Base-by-base conservation (phyloP, 805 yeast species). In the Pichia scutulata region DNA sequence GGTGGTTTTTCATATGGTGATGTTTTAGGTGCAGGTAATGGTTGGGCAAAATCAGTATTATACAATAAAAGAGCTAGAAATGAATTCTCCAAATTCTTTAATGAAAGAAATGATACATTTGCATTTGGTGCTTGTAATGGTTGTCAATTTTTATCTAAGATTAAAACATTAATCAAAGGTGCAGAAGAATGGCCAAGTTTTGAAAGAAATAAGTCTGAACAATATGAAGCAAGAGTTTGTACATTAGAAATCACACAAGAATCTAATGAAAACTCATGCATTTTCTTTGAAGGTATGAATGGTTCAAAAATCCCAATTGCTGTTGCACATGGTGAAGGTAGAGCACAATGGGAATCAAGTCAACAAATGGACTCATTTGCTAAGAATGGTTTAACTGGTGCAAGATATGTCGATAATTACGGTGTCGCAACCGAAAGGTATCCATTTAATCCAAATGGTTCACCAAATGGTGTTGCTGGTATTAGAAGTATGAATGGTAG, bases 1-100 rank as follows among this genome's bases (percentile, higher is more conserved):
- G 99, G 99, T 70, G 99, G 99, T 16, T 93, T 93, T 75, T 89
- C 97, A 1, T 93, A 90, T 64, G 99, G 99, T 76, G 99, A 93
- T 70, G 99, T 93, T 45, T 75, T 93, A 53, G 99, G 99, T 59
- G 99, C 99, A 36, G 99, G 97, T 65, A 86, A 92, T 48, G 99
- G 99, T 52, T 93, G 99, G 99, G 99, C 99, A 52, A 89, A 89
- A 64, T 88, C 97, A 18, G 96, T 93, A 10, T 71, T 93, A 57
- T 89, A 83, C 77, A 85, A 92, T 64, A 87, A 80, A 37, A 73
- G 70, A 49, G 86, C 92, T 37, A 81, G 93, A 64, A 62, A 74
- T 25, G 90, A 88, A 71, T 93, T 93, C 67, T 69, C 72, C 56
- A 76, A 71, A 46, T 93, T 93, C 69, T 93, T 93, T 80, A 82